Evolutionary conservation across 192 early-diverging fungal species (phyloP).

Genomic region (Oehlia diaphana): DNA sequence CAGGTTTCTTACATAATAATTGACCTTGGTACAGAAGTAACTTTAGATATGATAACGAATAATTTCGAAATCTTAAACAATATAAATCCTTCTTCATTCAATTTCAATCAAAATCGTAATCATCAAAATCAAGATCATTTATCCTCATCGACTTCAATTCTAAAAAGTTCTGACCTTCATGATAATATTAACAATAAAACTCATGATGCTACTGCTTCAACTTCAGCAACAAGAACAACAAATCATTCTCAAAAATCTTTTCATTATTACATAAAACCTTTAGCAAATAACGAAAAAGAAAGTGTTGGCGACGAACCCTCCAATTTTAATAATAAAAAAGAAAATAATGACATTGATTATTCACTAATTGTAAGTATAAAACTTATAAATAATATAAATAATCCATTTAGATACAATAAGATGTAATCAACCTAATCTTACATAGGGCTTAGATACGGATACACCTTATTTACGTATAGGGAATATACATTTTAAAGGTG

Average conservation of each 20-base stretch:
- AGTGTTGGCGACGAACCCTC: neutral
- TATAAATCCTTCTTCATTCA: neutral
- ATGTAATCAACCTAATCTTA: too few relatives aligned
- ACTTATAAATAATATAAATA: neutral
- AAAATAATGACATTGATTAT: neutral
- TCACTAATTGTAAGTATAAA: slow-evolving; percentile 5
- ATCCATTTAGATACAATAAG: too few relatives aligned
- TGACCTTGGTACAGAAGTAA: slow-evolving; percentile 5
- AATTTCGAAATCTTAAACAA: neutral
- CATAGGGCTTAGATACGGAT: neutral
- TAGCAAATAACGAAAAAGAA: neutral
- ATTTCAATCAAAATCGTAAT: neutral
- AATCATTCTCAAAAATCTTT: neutral
- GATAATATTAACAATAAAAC: neutral
- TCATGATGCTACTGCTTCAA: neutral
- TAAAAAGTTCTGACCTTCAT: neutral
- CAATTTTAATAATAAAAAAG: neutral
- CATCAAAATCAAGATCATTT: neutral
- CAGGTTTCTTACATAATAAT: slow-evolving; percentile 1
- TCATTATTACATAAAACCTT: neutral
- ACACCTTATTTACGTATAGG: slow-evolving; percentile 9
- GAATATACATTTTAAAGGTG: slow-evolving; percentile 13
- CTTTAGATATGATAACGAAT: slow-evolving; percentile 8
- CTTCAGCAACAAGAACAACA: too few relatives aligned
- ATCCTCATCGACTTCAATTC: neutral